A percentile compares a stretch with the other conserved stretches of the same genome.
Evolutionary conservation across 2,329 filamentous ascomycete species (phyloP).

Genomic region (Fonsecaea monophora): DNA sequence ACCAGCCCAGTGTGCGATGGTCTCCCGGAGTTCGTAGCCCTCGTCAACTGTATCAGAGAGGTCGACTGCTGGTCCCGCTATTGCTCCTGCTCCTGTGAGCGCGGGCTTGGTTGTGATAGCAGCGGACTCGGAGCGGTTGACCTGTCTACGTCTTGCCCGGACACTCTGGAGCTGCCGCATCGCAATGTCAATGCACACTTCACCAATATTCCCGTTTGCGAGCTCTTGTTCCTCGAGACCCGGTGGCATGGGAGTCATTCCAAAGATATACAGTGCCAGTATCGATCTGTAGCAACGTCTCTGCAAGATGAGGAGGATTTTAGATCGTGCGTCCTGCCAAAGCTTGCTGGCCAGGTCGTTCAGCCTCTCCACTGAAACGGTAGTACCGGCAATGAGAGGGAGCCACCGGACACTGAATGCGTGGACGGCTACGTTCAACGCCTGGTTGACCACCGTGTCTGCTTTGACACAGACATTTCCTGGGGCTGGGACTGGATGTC

Average conservation of each 20-base stretch:
- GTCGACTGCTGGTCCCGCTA: too few relatives aligned
- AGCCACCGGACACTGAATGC: constrained; percentile 7
- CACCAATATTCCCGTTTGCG: neutral
- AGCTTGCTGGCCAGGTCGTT: neutral
- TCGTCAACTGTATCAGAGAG: neutral
- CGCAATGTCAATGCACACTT: constrained; percentile 6
- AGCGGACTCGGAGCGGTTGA: neutral
- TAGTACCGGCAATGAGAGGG: neutral
- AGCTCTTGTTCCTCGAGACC: neutral
- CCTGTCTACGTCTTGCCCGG: neutral
- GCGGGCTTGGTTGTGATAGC: neutral
- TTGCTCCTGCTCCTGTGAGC: too few relatives aligned
- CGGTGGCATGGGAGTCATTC: neutral
- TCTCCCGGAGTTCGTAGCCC: neutral
- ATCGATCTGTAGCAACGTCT: constrained; percentile 3
- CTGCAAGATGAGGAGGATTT: constrained; percentile 3
- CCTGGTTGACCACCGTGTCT: constrained; percentile 5
- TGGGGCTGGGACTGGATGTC: neutral
- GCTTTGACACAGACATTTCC: constrained; percentile 2
- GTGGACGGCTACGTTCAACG: neutral
- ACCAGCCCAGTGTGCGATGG: neutral
- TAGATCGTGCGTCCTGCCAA: neutral
- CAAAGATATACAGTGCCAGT: constrained; percentile 5
- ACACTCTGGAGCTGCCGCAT: neutral
- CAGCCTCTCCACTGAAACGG: neutral